phyloP scores from a whole-genome alignment of 768 basidiomycete genomes.

The Tephrocybe sp. region DNA sequence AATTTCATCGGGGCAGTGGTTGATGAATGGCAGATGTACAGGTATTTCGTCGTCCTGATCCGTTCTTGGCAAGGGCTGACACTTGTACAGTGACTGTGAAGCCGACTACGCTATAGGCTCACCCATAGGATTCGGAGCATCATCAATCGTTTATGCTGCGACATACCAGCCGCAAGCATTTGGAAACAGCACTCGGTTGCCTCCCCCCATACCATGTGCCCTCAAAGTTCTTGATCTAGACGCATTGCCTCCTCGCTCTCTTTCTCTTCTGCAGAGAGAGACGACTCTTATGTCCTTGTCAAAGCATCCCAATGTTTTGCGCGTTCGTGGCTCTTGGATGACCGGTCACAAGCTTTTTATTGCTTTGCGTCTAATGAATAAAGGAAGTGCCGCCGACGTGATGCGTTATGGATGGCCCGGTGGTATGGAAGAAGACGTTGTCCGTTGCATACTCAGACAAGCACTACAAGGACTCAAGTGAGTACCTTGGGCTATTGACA shows the following conservation, averaged over 20 bases:
- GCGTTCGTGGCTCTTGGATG: slow-evolving; percentile 89
- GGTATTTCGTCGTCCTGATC: slow-evolving; percentile 35
- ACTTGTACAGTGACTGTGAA: slow-evolving; percentile 51
- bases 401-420: slow-evolving; percentile 83
- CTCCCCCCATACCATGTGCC: slow-evolving; percentile 58
- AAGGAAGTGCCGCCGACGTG: slow-evolving; percentile 81
- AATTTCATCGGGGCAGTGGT: slow-evolving; percentile 77
- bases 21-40: slow-evolving; percentile 82
- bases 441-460: slow-evolving; percentile 81
- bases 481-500: slow-evolving; percentile 21
- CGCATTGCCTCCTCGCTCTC: slow-evolving; percentile 62
- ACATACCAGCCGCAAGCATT: slow-evolving; percentile 42
- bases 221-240: slow-evolving; percentile 92
- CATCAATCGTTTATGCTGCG: slow-evolving; percentile 87
- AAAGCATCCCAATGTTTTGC: slow-evolving; percentile 91
- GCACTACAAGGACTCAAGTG: slow-evolving; percentile 86
- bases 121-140: slow-evolving; percentile 88
- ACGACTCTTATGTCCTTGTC: slow-evolving; percentile 90
- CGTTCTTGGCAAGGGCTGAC: slow-evolving; percentile 8
- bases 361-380: slow-evolving; percentile 87
- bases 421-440: slow-evolving; percentile 90
- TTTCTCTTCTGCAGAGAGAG: slow-evolving; percentile 77
- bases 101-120: slow-evolving; percentile 73
- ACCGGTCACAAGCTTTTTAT: slow-evolving; percentile 82
- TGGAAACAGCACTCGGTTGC: slow-evolving; percentile 4